Percentiles rank a stretch among this genome's conserved stretches.
These are phyloP conservation scores for Boletus coccyginus DNA, from an alignment of 768 basidiomycete genomes.

Conservation along the genomic window DNA sequence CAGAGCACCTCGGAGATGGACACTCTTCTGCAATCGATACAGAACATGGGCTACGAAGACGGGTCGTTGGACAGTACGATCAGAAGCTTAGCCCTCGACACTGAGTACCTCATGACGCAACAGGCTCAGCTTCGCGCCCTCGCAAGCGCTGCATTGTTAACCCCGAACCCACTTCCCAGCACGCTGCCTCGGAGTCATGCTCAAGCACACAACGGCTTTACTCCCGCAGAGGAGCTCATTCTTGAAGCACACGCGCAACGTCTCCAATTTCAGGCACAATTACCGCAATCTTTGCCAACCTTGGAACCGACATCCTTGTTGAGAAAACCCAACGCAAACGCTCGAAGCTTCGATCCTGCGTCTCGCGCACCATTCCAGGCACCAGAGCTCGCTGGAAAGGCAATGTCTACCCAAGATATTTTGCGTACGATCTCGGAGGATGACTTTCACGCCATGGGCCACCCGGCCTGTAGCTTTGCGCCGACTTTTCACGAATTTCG, in stretches of 20 bases:
- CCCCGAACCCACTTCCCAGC: conserved; percentile 8
- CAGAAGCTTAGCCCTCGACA: conserved; percentile 12
- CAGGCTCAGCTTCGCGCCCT: conserved; percentile 24
- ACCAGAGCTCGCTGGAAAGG: conserved; percentile 2
- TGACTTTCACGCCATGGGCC: conserved; percentile 32
- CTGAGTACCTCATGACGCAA: conserved; percentile 16
- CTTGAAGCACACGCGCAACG: conserved; percentile 49
- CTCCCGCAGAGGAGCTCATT: conserved; percentile 65
- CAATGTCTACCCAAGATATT: conserved; percentile 17
- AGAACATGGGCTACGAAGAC: conserved; percentile 21
- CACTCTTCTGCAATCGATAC: conserved; percentile 36
- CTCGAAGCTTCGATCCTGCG: conserved; percentile 4
- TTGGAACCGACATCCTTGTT: conserved; percentile 9
- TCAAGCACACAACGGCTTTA: conserved; percentile 55
- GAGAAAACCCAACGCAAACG: conserved; percentile 7
- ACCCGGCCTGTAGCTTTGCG: conserved; percentile 4
- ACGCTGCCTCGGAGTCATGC: conserved; percentile 23
- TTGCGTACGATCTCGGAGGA: conserved; percentile 34
- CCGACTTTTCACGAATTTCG: background rate
- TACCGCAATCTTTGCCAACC: conserved; percentile 4
- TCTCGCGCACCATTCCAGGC: background rate
- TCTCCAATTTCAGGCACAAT: conserved; percentile 18
- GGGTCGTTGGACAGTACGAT: conserved; percentile 11
- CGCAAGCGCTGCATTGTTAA: conserved; percentile 15
- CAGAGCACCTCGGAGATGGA: conserved; percentile 39